Percentiles rank a stretch among this genome's conserved stretches.
phyloP scores from a whole-genome alignment of 805 yeast species.

The Monosporozyma aerobia region DNA sequence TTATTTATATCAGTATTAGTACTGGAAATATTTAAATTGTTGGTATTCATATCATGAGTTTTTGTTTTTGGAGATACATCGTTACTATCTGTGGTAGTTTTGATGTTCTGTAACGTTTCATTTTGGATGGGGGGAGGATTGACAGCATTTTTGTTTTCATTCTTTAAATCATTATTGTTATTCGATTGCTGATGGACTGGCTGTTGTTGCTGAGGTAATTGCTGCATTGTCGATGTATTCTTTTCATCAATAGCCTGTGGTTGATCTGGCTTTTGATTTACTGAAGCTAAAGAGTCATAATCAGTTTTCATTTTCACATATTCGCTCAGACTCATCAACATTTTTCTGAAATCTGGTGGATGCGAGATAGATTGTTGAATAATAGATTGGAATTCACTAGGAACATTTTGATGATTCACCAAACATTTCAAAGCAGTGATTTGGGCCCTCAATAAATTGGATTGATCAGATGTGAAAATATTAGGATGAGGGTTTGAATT shows the following conservation, averaged over 20 bases:
- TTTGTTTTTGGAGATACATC: background rate
- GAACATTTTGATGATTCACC: conserved; percentile 25
- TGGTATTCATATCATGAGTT: background rate
- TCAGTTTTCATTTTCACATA: conserved; percentile 15
- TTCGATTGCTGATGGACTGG: background rate
- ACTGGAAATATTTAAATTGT: background rate
- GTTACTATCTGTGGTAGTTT: background rate
- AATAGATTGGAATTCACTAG: conserved; percentile 19
- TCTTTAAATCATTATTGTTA: background rate
- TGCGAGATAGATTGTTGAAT: conserved; percentile 26
- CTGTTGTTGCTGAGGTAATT: background rate
- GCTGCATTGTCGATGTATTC: background rate
- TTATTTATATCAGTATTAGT: background rate
- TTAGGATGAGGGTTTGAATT: conserved; percentile 5
- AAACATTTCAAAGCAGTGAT: conserved; percentile 28
- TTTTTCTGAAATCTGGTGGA: conserved; percentile 28
- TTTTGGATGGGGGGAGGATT: background rate
- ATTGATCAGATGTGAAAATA: conserved; percentile 24
- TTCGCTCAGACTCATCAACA: conserved; percentile 24
- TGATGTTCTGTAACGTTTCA: background rate
- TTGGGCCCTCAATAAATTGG: conserved; percentile 27
- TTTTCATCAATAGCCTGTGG: background rate
- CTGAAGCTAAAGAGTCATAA: background rate
- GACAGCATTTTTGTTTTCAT: background rate
- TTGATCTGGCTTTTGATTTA: conserved; percentile 4